Evolutionary conservation across 345 rosid genomes (phyloP), one percentile per base, ranked within the genome.

Genomic region (Noccaea caerulescens): DNA sequence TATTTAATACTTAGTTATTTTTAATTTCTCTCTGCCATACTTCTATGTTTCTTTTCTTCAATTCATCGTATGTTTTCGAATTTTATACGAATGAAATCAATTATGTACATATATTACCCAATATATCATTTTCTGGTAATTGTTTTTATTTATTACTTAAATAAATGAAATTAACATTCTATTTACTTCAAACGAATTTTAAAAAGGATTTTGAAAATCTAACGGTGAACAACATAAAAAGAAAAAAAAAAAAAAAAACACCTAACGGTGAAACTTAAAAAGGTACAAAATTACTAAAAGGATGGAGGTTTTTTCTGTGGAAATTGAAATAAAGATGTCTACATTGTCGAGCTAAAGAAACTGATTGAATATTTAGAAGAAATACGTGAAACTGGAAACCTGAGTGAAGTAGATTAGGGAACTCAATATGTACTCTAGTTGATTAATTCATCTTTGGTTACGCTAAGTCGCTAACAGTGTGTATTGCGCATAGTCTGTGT

Each of bases 381-480:
- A 38, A 25, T 52, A 12, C 18, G 52, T 66, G 11, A 53, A 54
- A 53, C 27, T 14, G 71, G 33, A 33, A 67, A 14, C 47, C 8
- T 20, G 14, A 32, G 33, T 63, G 58, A 49, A 37, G 47, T 37
- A 6, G 56, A 47, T 30, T 63, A 36, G 57, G 56, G 49, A 34
- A 64, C 58, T 49, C 57, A 20, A 37, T 49, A 51, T 38, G 16
- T 47, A 54, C 16, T n/a, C 16, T 12, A 30, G 20, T 37, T 47
- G 43, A 20, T 64, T 64, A 36, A 36, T 50, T 4, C 7, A 50
- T 57, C 14, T 67, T 41, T 34, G 30, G 32, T 66, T 13, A 53
- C 50, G 16, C 50, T 66, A n/a, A 27, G 3, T 2, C 3, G 3
- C 30, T 27, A 27, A 27, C 30, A 27, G 30, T 0, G 30, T 27